phyloP scores from a whole-genome alignment of 208 protist genomes.

The Porcisia hertigi region DNA sequence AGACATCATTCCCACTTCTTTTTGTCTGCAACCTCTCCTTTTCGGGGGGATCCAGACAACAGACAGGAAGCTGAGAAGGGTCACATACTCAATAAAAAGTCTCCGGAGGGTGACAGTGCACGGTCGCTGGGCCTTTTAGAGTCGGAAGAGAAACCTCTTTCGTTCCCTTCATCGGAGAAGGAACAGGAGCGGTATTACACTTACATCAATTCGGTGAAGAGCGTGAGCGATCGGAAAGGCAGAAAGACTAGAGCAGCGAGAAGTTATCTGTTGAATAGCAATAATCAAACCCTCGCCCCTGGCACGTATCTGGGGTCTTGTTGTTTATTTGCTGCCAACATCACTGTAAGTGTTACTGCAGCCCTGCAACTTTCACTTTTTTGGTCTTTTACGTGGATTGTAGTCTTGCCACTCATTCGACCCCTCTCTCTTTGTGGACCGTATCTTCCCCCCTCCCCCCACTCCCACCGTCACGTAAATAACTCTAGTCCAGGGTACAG shows the following conservation, averaged over 20 bases:
- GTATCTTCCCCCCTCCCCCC: too few species aligned
- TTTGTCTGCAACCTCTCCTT: background rate
- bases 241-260: background rate
- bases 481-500: too few species aligned
- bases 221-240: background rate
- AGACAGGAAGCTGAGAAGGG: background rate
- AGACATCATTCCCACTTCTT: background rate
- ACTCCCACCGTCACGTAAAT: too few species aligned
- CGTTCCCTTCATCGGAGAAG: background rate
- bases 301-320: background rate
- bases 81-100: background rate
- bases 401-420: too few species aligned
- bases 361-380: too few species aligned
- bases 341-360: background rate
- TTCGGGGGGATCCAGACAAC: background rate
- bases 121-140: background rate
- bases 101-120: background rate
- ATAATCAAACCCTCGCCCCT: background rate
- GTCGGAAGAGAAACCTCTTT: background rate
- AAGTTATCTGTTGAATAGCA: background rate
- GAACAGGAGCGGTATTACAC: background rate
- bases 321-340: background rate
- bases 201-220: background rate
- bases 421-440: too few species aligned
- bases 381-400: too few species aligned